Evolutionary conservation across 805 yeast species (phyloP).

Genomic region (Cyberlindnera euphorbiae): DNA sequence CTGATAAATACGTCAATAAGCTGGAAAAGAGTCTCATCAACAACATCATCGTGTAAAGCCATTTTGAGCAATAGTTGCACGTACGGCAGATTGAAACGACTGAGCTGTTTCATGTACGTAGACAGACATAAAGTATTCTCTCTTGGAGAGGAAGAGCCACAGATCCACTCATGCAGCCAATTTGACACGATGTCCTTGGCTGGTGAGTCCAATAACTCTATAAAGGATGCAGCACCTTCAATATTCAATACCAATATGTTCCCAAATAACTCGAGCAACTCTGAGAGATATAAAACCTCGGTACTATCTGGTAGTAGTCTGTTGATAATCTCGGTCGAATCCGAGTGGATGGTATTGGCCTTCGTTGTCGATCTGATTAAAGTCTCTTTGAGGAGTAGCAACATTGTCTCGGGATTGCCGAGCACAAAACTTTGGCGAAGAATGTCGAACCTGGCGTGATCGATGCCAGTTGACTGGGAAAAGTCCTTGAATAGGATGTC

Average conservation of each 20-base stretch:
- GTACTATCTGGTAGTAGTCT: constrained; percentile 18
- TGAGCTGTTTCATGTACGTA: constrained; percentile 24
- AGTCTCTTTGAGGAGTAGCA: constrained; percentile 15
- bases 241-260: constrained; percentile 16
- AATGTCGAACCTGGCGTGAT: constrained; percentile 20
- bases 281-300: constrained; percentile 11
- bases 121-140: constrained; percentile 4
- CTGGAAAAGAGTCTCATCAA: constrained; percentile 9
- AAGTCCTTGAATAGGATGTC: constrained; percentile 23
- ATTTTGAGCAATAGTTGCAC: constrained; percentile 36
- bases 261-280: constrained; percentile 15
- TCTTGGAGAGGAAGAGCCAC: constrained; percentile 1
- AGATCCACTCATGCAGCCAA: constrained; percentile 5
- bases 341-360: constrained; percentile 20
- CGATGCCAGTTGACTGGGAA: constrained; percentile 11
- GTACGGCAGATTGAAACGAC: constrained; percentile 39
- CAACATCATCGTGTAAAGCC: constrained; percentile 16
- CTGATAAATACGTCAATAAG: constrained; percentile 11
- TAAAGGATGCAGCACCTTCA: constrained; percentile 4
- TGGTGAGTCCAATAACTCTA: constrained; percentile 3
- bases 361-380: constrained; percentile 13
- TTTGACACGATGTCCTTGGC: not conserved
- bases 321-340: constrained; percentile 23
- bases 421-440: constrained; percentile 21
- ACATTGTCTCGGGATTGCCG: constrained; percentile 15